A percentile compares a stretch with the other conserved stretches of the same genome.
phyloP scores from a whole-genome alignment of 208 protist genomes.

The Wallacemonas sp. region DNA sequence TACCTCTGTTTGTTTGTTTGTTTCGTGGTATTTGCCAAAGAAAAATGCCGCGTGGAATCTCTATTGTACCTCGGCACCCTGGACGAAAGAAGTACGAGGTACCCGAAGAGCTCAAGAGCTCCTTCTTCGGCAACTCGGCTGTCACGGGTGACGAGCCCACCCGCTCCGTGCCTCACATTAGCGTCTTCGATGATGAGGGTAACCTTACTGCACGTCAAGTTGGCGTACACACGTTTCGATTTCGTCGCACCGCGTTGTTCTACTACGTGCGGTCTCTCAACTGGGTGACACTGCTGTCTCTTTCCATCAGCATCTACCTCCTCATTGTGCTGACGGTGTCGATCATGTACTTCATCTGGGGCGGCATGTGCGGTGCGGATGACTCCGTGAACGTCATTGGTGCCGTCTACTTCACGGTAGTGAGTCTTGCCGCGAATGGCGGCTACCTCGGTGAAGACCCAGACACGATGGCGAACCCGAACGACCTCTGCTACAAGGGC shows the following conservation, averaged over 20 bases:
- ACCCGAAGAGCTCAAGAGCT: slow-evolving; percentile 36
- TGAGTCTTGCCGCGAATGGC: slow-evolving; percentile 83
- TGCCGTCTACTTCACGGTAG: slow-evolving; percentile 80
- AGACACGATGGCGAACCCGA: slow-evolving; percentile 59
- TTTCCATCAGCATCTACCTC: slow-evolving; percentile 69
- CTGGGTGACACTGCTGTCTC: slow-evolving; percentile 54
- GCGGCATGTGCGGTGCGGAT: slow-evolving; percentile 46
- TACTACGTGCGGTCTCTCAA: slow-evolving; percentile 61
- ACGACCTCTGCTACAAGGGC: slow-evolving; percentile 64
- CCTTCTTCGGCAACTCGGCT: slow-evolving; percentile 20
- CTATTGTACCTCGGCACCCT: slow-evolving; percentile 32
- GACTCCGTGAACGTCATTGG: slow-evolving; percentile 32
- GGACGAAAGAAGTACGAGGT: slow-evolving; percentile 21
- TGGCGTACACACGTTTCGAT: slow-evolving; percentile 70
- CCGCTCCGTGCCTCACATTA: slow-evolving; percentile 33
- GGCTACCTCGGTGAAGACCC: slow-evolving; percentile 80
- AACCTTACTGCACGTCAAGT: slow-evolving; percentile 50
- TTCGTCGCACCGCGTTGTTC: slow-evolving; percentile 68
- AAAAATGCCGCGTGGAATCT: slow-evolving; percentile 45
- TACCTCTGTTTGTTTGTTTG: slow-evolving; percentile 2
- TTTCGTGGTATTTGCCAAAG: neutral
- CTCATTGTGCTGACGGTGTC: slow-evolving; percentile 55
- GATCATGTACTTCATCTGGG: slow-evolving; percentile 60
- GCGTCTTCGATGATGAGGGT: slow-evolving; percentile 73
- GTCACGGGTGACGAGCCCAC: neutral